phyloP scores from a whole-genome alignment of 2,329 filamentous ascomycete species.

The Beauveria sp. region DNA sequence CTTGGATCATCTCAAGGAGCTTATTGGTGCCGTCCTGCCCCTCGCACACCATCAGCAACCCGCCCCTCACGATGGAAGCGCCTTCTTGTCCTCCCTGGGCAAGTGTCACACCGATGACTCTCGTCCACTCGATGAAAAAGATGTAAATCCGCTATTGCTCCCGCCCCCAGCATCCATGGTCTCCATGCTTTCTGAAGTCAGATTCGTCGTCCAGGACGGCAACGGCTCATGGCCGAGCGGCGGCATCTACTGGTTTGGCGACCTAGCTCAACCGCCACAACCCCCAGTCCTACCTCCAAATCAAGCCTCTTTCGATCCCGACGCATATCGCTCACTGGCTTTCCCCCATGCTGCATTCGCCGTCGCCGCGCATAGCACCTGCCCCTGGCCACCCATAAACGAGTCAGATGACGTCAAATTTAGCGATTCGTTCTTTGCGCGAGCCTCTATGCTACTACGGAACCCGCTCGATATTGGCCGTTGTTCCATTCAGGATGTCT shows the following conservation, averaged over 20 bases:
- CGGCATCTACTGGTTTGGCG: constrained; percentile 41
- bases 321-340: constrained; percentile 31
- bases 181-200: constrained; percentile 31
- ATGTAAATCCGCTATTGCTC: constrained; percentile 32
- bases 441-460: constrained; percentile 35
- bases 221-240: constrained; percentile 33
- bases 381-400: constrained; percentile 20
- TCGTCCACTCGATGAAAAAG: constrained; percentile 28
- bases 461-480: constrained; percentile 37
- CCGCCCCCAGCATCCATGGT: constrained; percentile 29
- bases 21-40: constrained; percentile 34
- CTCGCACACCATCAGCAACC: constrained; percentile 16
- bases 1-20: constrained; percentile 40
- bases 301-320: constrained; percentile 17
- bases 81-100: constrained; percentile 35
- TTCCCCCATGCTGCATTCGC: constrained; percentile 41
- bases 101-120: constrained; percentile 41
- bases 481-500: constrained; percentile 35
- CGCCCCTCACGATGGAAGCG: constrained; percentile 16
- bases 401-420: constrained; percentile 24
- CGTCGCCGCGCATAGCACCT: constrained; percentile 27
- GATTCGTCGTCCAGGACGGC: constrained; percentile 38
- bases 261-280: constrained; percentile 27
- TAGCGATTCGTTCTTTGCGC: constrained; percentile 37
- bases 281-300: constrained; percentile 16